Evolutionary conservation across 257 asterid species (phyloP), one percentile per base, ranked within the genome.

Genomic region (Lycium barbarum): DNA sequence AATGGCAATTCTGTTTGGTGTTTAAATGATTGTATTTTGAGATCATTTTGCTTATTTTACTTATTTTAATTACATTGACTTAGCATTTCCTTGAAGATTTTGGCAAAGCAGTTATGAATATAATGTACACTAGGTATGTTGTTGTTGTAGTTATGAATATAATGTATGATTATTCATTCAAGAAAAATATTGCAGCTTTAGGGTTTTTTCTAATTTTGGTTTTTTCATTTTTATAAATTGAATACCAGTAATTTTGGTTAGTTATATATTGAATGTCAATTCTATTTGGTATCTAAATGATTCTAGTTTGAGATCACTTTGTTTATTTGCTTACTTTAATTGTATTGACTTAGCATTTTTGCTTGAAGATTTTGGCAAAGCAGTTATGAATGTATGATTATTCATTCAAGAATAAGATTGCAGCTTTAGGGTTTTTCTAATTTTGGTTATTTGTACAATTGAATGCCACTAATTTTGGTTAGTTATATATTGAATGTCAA

Each of bases 341-440:
- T 53, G 26, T 26, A 76, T 22, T 51, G 22, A 22, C 22, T 13
- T 74, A 1, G 22, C 81, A 74, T 51, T 76, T 76, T 4, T 40
- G 45, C 49, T 76, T 26, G n/a, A 76, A 49, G 68, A 26, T 26
- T 26, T 63, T 63, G 71, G 15, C 38, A 63, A 22, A 76, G 14
- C 43, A 76, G 26, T 51, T 76, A 76, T 26, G 82, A 53, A 26
- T 51, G 82, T 22, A 7, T 76, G 82, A 76, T 49, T 51, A 51
- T 22, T 40, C 80, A 82, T 84, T 74, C 62, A 33, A 49, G 82
- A 12, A 20, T 3, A 40, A 40, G 45, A 73, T 61, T 84, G 76
- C n/a, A 18, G 13, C 70, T 62, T 55, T 85, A 36, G 58, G 72
- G 15, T 85, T 79, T 84, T 53, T 35, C 55, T 20, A 10, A n/a